Base-by-base conservation (phyloP, 768 basidiomycete genomes). In the Boletus sp. region DNA sequence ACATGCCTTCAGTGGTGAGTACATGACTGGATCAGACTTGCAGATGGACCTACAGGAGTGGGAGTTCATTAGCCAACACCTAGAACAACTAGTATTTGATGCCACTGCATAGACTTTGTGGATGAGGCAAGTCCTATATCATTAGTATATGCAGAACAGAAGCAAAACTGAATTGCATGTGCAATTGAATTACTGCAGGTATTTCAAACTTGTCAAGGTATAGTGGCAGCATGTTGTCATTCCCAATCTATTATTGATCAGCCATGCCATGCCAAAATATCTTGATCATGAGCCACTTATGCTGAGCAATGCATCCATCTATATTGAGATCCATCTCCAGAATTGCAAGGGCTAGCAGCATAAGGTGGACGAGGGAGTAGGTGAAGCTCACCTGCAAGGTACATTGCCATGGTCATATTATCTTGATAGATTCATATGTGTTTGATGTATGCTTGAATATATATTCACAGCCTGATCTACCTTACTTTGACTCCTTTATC, bases 171-270 rank as follows among this genome's bases (percentile, higher is more conserved):
- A 15, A 9, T 37, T 5, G 14, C 36, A 5, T 33, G n/a, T n/a
- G n/a, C n/a, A n/a, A n/a, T 10, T 4, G n/a, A 12, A 10, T 4
- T 14, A 11, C 24, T 1, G 2, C 35, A 76, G 73, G 37, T 71
- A 70, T 57, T 74, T 70, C 33, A 71, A 76, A 56, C 56, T 68
- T 0, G 52, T 68, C 33, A 59, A 63, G 9, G 39, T 76, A 1
- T 64, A 67, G 32, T n/a, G 54, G 14, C 48, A 59, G 5, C 64
- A 75, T 40, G 42, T 75, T 28, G 4, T 9, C 2, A 58, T 49
- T 3, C 15, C 53, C 28, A 14, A 63, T 57, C 15, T 3, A 6
- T 12, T 2, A 0, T 9, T 24, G 1, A 17, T 61, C 9, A 18
- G 40, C 7, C 40, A 29, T 5, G 29, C 58, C 1, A 18, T 58